Conservation (phyloP, 192 early-diverging fungal species). For the Entophlyctis helioformis region DNA sequence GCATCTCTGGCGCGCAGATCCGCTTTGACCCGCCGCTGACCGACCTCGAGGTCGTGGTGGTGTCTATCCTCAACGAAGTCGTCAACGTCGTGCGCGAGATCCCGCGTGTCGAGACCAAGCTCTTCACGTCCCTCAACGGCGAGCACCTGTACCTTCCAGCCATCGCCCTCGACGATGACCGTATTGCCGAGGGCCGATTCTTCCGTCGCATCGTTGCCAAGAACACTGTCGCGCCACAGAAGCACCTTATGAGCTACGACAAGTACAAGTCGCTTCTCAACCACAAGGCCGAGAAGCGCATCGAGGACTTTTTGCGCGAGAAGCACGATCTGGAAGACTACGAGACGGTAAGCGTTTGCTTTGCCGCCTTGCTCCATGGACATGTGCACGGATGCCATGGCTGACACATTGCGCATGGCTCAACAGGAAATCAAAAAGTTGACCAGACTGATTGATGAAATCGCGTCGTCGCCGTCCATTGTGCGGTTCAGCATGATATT, state of each 20-base stretch:
- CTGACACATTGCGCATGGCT: no score
- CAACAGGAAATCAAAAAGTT: slow-evolving; percentile 55
- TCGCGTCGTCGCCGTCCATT: slow-evolving; percentile 29
- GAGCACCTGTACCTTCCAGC: slow-evolving; percentile 28
- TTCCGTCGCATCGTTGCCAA: slow-evolving; percentile 36
- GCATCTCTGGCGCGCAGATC: slow-evolving; percentile 45
- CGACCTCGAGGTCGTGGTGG: slow-evolving; percentile 38
- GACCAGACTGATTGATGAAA: slow-evolving; percentile 43
- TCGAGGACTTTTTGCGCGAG: slow-evolving; percentile 53
- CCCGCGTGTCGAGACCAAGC: slow-evolving; percentile 45
- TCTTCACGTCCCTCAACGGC: slow-evolving; percentile 36
- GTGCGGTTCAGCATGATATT: slow-evolving; percentile 47
- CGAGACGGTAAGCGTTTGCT: slow-evolving; percentile 31
- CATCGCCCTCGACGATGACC: slow-evolving; percentile 43
- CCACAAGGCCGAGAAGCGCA: slow-evolving; percentile 50
- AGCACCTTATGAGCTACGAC: slow-evolving; percentile 45
- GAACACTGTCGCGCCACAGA: slow-evolving; percentile 47
- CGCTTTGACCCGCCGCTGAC: slow-evolving; percentile 46
- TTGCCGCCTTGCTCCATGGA: no score
- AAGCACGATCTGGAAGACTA: slow-evolving; percentile 52
- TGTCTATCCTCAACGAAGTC: slow-evolving; percentile 42
- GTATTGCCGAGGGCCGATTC: slow-evolving; percentile 39
- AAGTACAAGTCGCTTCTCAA: slow-evolving; percentile 51
- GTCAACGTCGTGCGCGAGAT: slow-evolving; percentile 38
- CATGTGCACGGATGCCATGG: no score